Conservation (phyloP, 352 stramenopile species). For the Pythium vanterpoolii region DNA sequence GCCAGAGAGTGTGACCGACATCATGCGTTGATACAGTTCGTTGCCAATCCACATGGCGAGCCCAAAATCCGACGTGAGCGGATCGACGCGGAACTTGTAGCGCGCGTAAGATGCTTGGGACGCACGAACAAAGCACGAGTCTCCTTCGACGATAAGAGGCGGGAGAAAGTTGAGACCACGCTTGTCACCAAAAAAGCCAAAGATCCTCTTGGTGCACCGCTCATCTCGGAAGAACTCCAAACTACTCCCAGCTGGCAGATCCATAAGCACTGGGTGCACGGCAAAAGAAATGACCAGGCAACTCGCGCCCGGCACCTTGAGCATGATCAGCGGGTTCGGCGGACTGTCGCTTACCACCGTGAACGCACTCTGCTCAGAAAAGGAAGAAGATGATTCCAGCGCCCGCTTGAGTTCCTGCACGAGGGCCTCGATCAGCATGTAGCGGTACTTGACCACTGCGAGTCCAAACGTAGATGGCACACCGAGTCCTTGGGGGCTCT, state of each 20-base stretch:
- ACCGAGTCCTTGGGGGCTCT: not conserved
- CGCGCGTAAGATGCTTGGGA: slow-evolving; percentile 59
- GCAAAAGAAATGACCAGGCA: slow-evolving; percentile 76
- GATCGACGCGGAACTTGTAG: slow-evolving; percentile 80
- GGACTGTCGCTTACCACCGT: slow-evolving; percentile 68
- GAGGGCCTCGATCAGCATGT: slow-evolving; percentile 58
- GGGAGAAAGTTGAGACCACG: slow-evolving; percentile 64
- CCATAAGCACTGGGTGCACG: slow-evolving; percentile 78
- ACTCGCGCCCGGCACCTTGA: slow-evolving; percentile 62
- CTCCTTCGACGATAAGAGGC: slow-evolving; percentile 51
- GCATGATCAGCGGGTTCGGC: slow-evolving; percentile 50
- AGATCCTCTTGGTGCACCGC: slow-evolving; percentile 54
- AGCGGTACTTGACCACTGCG: slow-evolving; percentile 44
- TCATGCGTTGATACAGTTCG: slow-evolving; percentile 59
- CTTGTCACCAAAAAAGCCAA: slow-evolving; percentile 75
- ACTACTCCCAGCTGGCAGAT: slow-evolving; percentile 61
- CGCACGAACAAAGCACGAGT: slow-evolving; percentile 64
- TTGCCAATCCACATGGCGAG: slow-evolving; percentile 72
- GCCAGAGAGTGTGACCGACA: slow-evolving; percentile 41
- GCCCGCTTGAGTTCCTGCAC: slow-evolving; percentile 48
- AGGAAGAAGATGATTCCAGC: slow-evolving; percentile 44
- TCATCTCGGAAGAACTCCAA: slow-evolving; percentile 73
- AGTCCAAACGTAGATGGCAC: not conserved
- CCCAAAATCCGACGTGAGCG: slow-evolving; percentile 63
- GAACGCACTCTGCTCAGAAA: slow-evolving; percentile 49